Evolutionary conservation across 2,329 filamentous ascomycete genomes (phyloP).

Genomic region (Botrytis fabae): DNA sequence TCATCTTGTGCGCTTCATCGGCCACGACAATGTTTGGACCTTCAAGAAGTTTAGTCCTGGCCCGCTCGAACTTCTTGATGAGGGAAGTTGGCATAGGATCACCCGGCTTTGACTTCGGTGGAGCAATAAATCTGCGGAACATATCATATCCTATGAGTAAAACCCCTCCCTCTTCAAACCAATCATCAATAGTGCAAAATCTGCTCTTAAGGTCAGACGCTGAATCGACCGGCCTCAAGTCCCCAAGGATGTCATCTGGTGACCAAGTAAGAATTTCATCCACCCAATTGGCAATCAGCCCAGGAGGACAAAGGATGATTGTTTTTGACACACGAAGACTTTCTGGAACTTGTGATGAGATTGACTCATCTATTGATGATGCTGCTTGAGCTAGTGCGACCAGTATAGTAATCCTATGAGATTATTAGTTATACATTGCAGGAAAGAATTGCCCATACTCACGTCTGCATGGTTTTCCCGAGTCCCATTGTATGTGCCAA

Average conservation of each 20-base stretch:
- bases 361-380: conserved; percentile 54
- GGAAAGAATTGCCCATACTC: conserved; percentile 36
- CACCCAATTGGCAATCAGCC: conserved; percentile 77
- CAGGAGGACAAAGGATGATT: conserved; percentile 73
- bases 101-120: conserved; percentile 41
- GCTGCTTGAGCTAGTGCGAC: conserved; percentile 69
- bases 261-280: conserved; percentile 76
- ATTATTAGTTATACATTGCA: conserved; percentile 25
- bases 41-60: conserved; percentile 51
- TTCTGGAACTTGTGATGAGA: conserved; percentile 67
- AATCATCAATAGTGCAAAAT: conserved; percentile 51
- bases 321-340: conserved; percentile 62
- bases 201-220: conserved; percentile 44
- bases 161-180: conserved; percentile 67
- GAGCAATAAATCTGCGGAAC: conserved; percentile 52
- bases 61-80: background rate
- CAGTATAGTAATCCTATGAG: conserved; percentile 68
- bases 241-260: conserved; percentile 55
- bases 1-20: conserved; percentile 82
- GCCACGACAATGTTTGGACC: conserved; percentile 73
- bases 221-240: conserved; percentile 56
- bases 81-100: background rate
- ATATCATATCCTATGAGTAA: conserved; percentile 75
- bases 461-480: conserved; percentile 88
- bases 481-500: conserved; percentile 90